Conservation (phyloP, 73 alveolate species). For the Strombidium stylifer region DNA sequence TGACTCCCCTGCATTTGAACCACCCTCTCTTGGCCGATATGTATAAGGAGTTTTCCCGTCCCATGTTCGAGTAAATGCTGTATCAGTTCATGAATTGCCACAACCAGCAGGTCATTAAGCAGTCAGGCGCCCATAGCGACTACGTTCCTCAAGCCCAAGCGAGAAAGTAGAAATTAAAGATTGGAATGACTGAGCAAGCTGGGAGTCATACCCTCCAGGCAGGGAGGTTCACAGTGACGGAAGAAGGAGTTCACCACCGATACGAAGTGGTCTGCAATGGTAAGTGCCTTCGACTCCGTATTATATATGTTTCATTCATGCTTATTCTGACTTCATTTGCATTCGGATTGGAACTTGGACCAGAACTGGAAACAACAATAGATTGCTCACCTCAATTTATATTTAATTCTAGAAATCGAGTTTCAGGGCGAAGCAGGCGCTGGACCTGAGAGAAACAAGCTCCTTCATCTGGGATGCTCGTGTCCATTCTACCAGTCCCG, state of each 20-base stretch:
- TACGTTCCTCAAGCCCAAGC: background rate
- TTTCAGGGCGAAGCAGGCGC: no score
- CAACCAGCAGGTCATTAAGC: background rate
- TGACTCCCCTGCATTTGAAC: constrained; percentile 2
- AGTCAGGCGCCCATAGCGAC: background rate
- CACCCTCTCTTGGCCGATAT: constrained; percentile 42
- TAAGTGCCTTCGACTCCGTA: background rate
- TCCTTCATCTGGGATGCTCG: constrained; percentile 5
- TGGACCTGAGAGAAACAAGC: no score
- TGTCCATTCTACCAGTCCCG: constrained; percentile 8
- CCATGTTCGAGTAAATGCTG: constrained; percentile 45
- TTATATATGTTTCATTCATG: no score
- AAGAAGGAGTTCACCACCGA: background rate
- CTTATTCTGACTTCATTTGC: no score
- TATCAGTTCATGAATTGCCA: constrained; percentile 31
- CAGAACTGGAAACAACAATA: no score
- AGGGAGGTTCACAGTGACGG: background rate
- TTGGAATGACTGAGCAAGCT: background rate
- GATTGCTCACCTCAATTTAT: no score
- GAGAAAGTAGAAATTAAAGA: constrained; percentile 9
- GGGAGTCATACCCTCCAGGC: background rate
- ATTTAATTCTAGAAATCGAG: no score
- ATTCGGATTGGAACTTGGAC: no score
- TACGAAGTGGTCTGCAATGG: background rate
- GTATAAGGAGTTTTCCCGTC: constrained; percentile 20